These are phyloP conservation scores for Scenedesmus sp. DNA, from an alignment of 163 green algal genomes.

Conservation along the genomic window DNA sequence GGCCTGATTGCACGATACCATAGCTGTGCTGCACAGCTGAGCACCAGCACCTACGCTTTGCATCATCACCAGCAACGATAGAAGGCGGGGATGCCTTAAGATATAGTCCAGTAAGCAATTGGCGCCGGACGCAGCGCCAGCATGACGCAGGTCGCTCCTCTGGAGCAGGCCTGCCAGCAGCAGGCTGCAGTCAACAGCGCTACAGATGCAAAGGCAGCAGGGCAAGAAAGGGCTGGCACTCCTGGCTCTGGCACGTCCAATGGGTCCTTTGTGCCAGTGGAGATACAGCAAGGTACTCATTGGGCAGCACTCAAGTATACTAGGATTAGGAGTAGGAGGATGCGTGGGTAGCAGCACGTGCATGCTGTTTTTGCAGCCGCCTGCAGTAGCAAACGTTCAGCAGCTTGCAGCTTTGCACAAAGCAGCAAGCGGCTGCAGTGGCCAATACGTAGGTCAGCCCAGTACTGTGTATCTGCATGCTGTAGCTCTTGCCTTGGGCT, in stretches of 20 bases:
- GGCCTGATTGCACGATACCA: background rate
- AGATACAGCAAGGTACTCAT: slow-evolving; percentile 3
- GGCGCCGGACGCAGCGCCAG: background rate
- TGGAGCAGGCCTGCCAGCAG: background rate
- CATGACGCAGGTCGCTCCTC: background rate
- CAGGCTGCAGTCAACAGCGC: background rate
- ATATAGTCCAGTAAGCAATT: background rate
- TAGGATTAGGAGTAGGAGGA: no score
- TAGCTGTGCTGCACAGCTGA: background rate
- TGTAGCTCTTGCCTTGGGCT: no score
- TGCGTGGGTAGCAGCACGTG: no score
- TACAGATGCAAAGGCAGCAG: background rate
- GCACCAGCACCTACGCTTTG: background rate
- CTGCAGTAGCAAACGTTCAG: no score
- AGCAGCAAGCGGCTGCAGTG: no score
- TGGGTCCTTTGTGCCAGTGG: background rate
- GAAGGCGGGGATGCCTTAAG: background rate
- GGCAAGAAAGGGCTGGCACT: background rate
- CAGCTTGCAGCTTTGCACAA: no score
- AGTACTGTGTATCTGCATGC: no score
- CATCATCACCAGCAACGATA: background rate
- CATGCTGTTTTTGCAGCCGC: background rate
- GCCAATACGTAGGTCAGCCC: no score
- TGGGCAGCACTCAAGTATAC: background rate
- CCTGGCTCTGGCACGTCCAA: background rate